Base-by-base conservation (phyloP, 1,284 basidiomycete species). In the Apiotrichum montevideense region DNA sequence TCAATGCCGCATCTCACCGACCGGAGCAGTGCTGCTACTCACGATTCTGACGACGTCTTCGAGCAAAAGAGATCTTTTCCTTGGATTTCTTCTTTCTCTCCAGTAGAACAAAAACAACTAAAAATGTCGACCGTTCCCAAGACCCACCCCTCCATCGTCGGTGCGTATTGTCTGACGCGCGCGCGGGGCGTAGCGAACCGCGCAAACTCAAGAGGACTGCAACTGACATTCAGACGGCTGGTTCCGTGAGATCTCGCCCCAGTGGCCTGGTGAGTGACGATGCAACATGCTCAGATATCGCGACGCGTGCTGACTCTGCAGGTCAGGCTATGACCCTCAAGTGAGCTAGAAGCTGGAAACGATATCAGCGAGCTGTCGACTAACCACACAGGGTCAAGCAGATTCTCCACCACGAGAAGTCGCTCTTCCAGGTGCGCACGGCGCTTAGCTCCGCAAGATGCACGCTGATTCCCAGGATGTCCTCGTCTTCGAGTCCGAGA, bases 221-320 rank as follows among this genome's bases (percentile, higher is more conserved):
- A 21, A 45, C 51, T 65, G 55, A 63, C 58, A 54, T 55, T 63
- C 59, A 67, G 57, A 96, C 81, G 93, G 94, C 77, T 98, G 95
- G 94, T 98, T 97, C 82, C 85, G 88, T 67, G 95, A 98, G 81
- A 88, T 93, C 74, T 94, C 90, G 58, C 85, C 88, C 41, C 94
- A 98, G 80, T 98, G 95, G 95, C 93, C 91, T 42, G 94, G 82
- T 77, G 69, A 75, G 78, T 78, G 9, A 3, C 21, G 21, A 21
- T 21, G 21, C 21, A 21, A 21, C 47, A 66, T 66, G 56, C 21
- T 21, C 21, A 21, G 14, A 35, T 4, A 34, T 14, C 46, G 11
- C 13, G 14, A 35, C 11, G 34, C 54, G 58, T 63, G 61, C 54
- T 59, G 45, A 58, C 54, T 10, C 4, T 35, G 21, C 54, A 77